These are phyloP conservation scores for Entomortierella chlamydospora DNA, from an alignment of 192 early-diverging fungal species.

Conservation along the genomic window DNA sequence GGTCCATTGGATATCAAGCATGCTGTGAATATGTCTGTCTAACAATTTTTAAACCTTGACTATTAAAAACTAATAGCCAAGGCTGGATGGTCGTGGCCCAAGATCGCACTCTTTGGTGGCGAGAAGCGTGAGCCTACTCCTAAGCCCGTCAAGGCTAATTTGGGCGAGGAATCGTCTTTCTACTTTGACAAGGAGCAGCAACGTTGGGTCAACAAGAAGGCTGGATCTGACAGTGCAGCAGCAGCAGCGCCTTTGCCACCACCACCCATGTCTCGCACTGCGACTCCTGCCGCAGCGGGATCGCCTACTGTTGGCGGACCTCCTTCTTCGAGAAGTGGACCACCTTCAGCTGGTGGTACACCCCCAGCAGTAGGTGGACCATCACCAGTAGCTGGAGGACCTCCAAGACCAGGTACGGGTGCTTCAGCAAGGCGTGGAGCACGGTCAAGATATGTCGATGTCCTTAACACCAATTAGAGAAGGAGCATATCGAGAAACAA, in stretches of 20 bases:
- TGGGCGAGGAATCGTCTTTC: conserved; percentile 86
- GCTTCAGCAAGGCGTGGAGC: conserved; percentile 44
- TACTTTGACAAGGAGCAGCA: conserved; percentile 89
- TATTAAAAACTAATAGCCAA: no score
- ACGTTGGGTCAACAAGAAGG: conserved; percentile 89
- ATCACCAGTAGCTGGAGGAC: no score
- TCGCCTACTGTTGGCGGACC: neutral
- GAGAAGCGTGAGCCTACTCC: conserved; percentile 44
- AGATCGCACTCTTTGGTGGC: conserved; percentile 41
- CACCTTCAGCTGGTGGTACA: conserved; percentile 3
- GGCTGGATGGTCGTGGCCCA: conserved; percentile 42
- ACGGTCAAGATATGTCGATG: conserved; percentile 63
- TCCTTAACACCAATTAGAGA: conserved; percentile 55
- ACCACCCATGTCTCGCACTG: conserved; percentile 39
- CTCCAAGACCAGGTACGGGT: conserved; percentile 45
- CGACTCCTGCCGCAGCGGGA: conserved; percentile 3
- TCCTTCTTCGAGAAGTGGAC: no score
- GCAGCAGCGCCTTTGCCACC: conserved; percentile 25
- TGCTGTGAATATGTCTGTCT: no score
- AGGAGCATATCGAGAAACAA: neutral
- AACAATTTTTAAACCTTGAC: no score
- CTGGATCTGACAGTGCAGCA: conserved; percentile 7
- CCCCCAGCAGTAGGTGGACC: no score
- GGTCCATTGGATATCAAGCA: no score
- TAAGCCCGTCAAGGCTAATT: conserved; percentile 80